Evolutionary conservation across 2,329 filamentous ascomycete genomes (phyloP).

Genomic region (Samsoniella hepiali): DNA sequence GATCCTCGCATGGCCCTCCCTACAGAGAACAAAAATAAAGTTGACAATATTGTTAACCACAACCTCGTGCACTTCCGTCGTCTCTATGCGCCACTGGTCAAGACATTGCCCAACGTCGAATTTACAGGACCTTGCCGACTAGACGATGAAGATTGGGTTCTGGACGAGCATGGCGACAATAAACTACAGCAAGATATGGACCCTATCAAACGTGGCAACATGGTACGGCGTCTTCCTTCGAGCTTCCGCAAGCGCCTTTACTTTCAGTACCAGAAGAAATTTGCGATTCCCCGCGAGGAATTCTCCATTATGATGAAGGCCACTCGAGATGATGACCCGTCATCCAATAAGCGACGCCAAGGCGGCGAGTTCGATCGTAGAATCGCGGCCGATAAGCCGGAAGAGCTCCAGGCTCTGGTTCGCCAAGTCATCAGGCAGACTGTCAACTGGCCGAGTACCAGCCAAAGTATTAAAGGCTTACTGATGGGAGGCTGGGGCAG

Average conservation of each 20-base stretch:
- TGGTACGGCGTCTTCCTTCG: conserved; percentile 87
- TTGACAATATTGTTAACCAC: conserved; percentile 87
- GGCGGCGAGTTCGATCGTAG: conserved; percentile 83
- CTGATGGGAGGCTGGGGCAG: conserved; percentile 72
- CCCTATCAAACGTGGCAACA: conserved; percentile 84
- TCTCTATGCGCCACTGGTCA: conserved; percentile 84
- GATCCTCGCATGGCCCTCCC: conserved; percentile 93
- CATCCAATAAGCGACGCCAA: conserved; percentile 66
- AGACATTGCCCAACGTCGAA: conserved; percentile 81
- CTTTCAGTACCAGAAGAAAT: conserved; percentile 91
- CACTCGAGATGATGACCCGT: conserved; percentile 66
- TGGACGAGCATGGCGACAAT: conserved; percentile 55
- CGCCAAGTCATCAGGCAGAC: conserved; percentile 79
- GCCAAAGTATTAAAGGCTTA: conserved; percentile 79
- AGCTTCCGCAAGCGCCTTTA: conserved; percentile 87
- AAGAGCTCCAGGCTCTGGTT: conserved; percentile 67
- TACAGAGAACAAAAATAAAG: conserved; percentile 88
- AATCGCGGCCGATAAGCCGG: conserved; percentile 67
- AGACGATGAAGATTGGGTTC: conserved; percentile 39
- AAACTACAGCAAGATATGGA: conserved; percentile 87
- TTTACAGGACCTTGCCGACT: conserved; percentile 59
- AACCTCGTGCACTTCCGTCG: conserved; percentile 90
- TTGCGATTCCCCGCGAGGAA: conserved; percentile 76
- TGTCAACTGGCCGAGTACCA: conserved; percentile 86
- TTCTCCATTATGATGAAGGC: conserved; percentile 82